A percentile compares a stretch with the other conserved stretches of the same genome.
phyloP scores from a whole-genome alignment of 2,329 filamentous ascomycete genomes.

The Aspergillus novoparasiticus region DNA sequence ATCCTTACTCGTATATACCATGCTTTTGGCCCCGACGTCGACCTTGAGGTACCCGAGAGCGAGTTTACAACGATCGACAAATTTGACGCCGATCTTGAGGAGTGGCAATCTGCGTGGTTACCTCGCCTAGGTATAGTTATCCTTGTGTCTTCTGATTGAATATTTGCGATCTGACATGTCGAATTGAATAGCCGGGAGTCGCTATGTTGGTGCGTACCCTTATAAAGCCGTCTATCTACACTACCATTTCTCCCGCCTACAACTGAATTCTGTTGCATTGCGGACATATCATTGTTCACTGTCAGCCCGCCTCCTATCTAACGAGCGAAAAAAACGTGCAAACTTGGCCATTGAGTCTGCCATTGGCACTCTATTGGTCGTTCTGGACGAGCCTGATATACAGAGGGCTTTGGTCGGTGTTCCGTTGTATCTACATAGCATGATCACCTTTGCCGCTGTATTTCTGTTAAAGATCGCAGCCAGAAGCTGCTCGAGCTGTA shows the following conservation, averaged over 20 bases:
- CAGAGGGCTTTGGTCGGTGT: slow-evolving; percentile 47
- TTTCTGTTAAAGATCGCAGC: slow-evolving; percentile 50
- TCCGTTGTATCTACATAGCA: slow-evolving; percentile 50
- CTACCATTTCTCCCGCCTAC: slow-evolving; percentile 55
- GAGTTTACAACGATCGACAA: slow-evolving; percentile 44
- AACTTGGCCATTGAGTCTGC: slow-evolving; percentile 49
- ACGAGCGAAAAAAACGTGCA: slow-evolving; percentile 48
- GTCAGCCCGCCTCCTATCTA: slow-evolving; percentile 43
- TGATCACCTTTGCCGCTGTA: slow-evolving; percentile 51
- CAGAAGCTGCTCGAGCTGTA: slow-evolving; percentile 39
- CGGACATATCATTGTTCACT: slow-evolving; percentile 47
- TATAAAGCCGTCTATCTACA: slow-evolving; percentile 54
- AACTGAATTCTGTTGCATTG: slow-evolving; percentile 54
- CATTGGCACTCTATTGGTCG: slow-evolving; percentile 44
- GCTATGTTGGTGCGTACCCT: slow-evolving; percentile 52
- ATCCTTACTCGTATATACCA: slow-evolving; percentile 49
- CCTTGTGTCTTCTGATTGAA: neutral
- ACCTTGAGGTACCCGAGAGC: slow-evolving; percentile 42
- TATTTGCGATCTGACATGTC: neutral
- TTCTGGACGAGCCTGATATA: slow-evolving; percentile 48
- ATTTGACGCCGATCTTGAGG: slow-evolving; percentile 42
- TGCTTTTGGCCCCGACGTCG: slow-evolving; percentile 47
- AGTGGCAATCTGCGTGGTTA: slow-evolving; percentile 41
- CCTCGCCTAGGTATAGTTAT: slow-evolving; percentile 36
- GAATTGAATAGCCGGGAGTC: slow-evolving; percentile 42